Conservation (phyloP, 345 rosid genomes). For the Citrus cavaleriei region DNA sequence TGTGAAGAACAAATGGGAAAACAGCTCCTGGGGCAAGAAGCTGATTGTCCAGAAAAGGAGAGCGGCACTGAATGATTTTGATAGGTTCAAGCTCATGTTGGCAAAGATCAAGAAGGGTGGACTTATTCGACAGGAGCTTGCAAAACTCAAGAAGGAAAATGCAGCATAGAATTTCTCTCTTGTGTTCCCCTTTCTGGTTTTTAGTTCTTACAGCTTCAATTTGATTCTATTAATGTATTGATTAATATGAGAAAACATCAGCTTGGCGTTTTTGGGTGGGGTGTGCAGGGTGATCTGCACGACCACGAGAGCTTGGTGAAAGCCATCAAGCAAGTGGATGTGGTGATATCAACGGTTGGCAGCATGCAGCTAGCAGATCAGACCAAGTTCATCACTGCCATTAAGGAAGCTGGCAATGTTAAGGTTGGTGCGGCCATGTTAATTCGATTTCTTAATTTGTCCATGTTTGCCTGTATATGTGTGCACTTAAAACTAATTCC, state of each 20-base stretch:
- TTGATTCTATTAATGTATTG: not conserved
- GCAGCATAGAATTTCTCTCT: slow-evolving; percentile 20
- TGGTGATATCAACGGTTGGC: slow-evolving; percentile 72
- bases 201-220: not conserved
- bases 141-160: slow-evolving; percentile 52
- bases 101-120: slow-evolving; percentile 77
- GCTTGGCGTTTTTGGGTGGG: not conserved
- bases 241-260: not conserved
- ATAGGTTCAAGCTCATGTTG: slow-evolving; percentile 81
- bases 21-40: slow-evolving; percentile 77
- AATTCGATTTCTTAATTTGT: too few species aligned
- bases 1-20: slow-evolving; percentile 75
- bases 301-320: slow-evolving; percentile 71
- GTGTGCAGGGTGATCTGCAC: slow-evolving; percentile 47
- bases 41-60: slow-evolving; percentile 64
- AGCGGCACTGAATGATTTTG: slow-evolving; percentile 71
- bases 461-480: too few species aligned
- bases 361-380: slow-evolving; percentile 52
- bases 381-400: slow-evolving; percentile 70
- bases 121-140: slow-evolving; percentile 60
- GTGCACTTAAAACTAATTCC: too few species aligned
- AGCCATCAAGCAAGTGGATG: slow-evolving; percentile 69
- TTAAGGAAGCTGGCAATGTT: slow-evolving; percentile 79
- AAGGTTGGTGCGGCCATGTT: slow-evolving; percentile 39
- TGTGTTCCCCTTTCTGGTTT: not conserved